Evolutionary conservation across 257 asterid genomes (phyloP), one percentile per base, ranked within the genome.

Genomic region (Gynochthodes officinalis): DNA sequence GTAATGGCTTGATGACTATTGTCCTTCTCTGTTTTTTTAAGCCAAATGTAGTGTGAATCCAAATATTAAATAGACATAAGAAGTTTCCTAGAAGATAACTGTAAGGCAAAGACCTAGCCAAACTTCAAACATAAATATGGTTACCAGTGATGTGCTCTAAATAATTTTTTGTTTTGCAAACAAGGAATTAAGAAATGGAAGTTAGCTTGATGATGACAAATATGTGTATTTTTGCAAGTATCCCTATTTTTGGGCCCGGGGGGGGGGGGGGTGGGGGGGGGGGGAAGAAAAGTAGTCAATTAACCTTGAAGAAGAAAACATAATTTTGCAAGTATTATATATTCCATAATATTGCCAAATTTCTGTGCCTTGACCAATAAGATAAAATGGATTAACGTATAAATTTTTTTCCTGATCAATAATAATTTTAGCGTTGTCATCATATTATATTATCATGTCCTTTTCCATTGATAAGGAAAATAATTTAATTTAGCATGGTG

Each of bases 281-380:
- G n/a, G n/a, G n/a, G n/a, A 7, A 50, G 57, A 50, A 12, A 46
- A 50, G 57, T n/a, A n/a, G 27, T 18, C 21, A 21, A 50, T 50
- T 46, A 42, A 46, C 1, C 21, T 50, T 50, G 57, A 18, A 50
- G 57, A 50, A 14, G 1, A 50, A 46, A 50, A 50, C 18, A 18
- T 9, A 50, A n/a, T n/a, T n/a, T n/a, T n/a, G n/a, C n/a, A n/a
- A n/a, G n/a, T n/a, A n/a, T n/a, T n/a, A n/a, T n/a, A n/a, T n/a
- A n/a, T n/a, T n/a, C 23, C 8, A 50, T 1, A 50, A 2, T 50
- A 40, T 37, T 37, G 25, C 7, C 43, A 33, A 62, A n/a, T n/a
- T n/a, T 37, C 0, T 60, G 66, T 63, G 68, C 68, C 48, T 63
- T 49, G 68, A 63, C 49, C 67, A 62, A 62, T 62, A 62, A 23